A percentile compares a stretch with the other conserved stretches of the same genome.
Evolutionary conservation across 75 land plant genomes (phyloP).

Genomic region (Isoetes taiwanensis): DNA sequence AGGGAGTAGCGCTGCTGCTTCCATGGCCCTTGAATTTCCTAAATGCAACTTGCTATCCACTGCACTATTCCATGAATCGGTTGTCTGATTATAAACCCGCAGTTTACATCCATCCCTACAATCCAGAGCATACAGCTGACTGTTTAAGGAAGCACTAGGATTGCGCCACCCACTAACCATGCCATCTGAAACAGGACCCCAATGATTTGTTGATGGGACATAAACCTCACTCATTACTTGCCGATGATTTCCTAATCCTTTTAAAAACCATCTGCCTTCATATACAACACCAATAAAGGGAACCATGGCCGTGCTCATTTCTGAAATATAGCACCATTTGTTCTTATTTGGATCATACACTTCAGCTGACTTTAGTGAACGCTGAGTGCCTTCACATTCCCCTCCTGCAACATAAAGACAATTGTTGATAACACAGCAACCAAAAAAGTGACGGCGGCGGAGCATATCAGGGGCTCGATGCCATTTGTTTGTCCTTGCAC

Average conservation of each 20-base stretch:
- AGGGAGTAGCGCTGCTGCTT: conserved; percentile 63
- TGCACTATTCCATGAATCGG: conserved; percentile 58
- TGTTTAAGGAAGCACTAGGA: conserved; percentile 50
- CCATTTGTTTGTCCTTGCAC: conserved; percentile 65
- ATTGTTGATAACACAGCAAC: conserved; percentile 62
- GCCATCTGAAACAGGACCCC: conserved; percentile 52
- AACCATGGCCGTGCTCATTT: conserved; percentile 69
- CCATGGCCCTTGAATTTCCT: conserved; percentile 61
- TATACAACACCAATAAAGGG: conserved; percentile 61
- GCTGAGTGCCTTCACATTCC: conserved; percentile 55
- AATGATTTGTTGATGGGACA: conserved; percentile 48
- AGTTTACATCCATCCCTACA: conserved; percentile 75
- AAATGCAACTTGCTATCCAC: conserved; percentile 61
- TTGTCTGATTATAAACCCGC: conserved; percentile 41
- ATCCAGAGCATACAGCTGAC: conserved; percentile 60
- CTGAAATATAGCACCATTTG: conserved; percentile 49
- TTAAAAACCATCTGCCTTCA: conserved; percentile 52
- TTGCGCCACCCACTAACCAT: conserved; percentile 80
- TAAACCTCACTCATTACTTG: conserved; percentile 79
- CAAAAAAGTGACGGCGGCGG: conserved; percentile 53
- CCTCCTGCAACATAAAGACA: conserved; percentile 69
- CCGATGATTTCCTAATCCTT: conserved; percentile 49
- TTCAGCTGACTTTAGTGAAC: conserved; percentile 55
- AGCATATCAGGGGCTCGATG: conserved; percentile 67
- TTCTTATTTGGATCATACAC: conserved; percentile 59